These are phyloP conservation scores for Thermochaetoides thermophila DNA, from an alignment of 495 filamentous ascomycete species.

Conservation along the genomic window DNA sequence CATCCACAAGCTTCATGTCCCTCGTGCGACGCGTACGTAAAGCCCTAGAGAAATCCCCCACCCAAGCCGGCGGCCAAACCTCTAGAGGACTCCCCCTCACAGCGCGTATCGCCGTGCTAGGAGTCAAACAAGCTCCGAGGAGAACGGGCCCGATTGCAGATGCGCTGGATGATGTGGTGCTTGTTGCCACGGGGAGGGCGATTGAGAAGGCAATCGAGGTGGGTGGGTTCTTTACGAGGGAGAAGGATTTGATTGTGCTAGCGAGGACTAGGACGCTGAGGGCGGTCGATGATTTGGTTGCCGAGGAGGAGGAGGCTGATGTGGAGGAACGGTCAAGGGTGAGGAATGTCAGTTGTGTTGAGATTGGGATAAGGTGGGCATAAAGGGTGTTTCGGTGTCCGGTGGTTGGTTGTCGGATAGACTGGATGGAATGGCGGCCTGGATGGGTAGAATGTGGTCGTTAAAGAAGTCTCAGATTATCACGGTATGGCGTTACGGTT, in stretches of 20 bases:
- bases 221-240: slow-evolving; percentile 47
- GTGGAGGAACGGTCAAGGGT: slow-evolving; percentile 46
- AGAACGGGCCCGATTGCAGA: slow-evolving; percentile 4
- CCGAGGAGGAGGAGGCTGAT: slow-evolving; percentile 28
- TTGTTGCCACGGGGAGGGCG: slow-evolving; percentile 69
- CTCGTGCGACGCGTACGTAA: slow-evolving; percentile 66
- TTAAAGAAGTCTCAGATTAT: too few relatives aligned
- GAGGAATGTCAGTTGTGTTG: slow-evolving; percentile 28
- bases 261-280: slow-evolving; percentile 49
- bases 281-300: slow-evolving; percentile 55
- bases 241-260: slow-evolving; percentile 39
- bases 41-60: slow-evolving; percentile 52
- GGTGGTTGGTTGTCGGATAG: too few relatives aligned
- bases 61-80: slow-evolving; percentile 30
- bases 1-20: slow-evolving; percentile 63
- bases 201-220: slow-evolving; percentile 56
- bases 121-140: slow-evolving; percentile 2
- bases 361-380: slow-evolving; percentile 20
- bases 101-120: slow-evolving; percentile 28
- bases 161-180: slow-evolving; percentile 39
- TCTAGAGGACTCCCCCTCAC: slow-evolving; percentile 24
- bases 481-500: too few relatives aligned
- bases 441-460: too few relatives aligned
- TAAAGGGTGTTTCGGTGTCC: too few relatives aligned
- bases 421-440: too few relatives aligned